Base-by-base conservation (phyloP, 768 basidiomycete species). In the Amanita inopinata region DNA sequence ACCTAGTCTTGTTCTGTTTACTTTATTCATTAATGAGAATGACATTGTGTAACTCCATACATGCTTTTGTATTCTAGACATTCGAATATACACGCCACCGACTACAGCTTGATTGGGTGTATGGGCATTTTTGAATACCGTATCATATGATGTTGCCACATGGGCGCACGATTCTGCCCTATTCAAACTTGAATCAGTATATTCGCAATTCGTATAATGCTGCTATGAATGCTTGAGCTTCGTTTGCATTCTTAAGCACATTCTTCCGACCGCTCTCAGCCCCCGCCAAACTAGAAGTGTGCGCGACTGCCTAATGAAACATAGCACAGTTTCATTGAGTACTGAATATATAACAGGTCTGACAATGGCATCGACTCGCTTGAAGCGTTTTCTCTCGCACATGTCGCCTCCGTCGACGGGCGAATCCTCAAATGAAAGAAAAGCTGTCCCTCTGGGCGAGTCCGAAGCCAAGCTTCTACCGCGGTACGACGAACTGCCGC, bases 401-500 rank as follows among this genome's bases (percentile, higher is more conserved):
- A 32, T 63, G 7, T 28, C 27, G 7, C 27, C 27, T n/a, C 18
- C 51, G 12, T 36, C 52, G 1, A 30, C 32, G 15, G 46, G 35
- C 27, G 6, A 31, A 23, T 5, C n/a, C 46, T 36, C 49, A 53
- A 35, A 49, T 31, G 24, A 42, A 49, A 33, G 45, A 28, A 28
- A n/a, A 6, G 27, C 27, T 7, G 27, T 7, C 27, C 27, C 7
- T 7, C 7, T 28, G 7, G n/a, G n/a, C 27, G 27, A 28, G n/a
- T 28, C n/a, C n/a, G 7, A 28, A n/a, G 27, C 7, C 7, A 28
- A 28, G 27, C 27, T 7, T 28, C 27, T 65, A 2, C 65, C 64
- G 3, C 53, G 57, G 17, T 65, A 56, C 41, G 64, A 67, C 44
- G 63, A 69, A 28, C 53, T 68, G 22, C 61, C 60, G 9, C 51